phyloP scores from a whole-genome alignment of 2,329 filamentous ascomycete species.

The Claviceps cyperi region DNA sequence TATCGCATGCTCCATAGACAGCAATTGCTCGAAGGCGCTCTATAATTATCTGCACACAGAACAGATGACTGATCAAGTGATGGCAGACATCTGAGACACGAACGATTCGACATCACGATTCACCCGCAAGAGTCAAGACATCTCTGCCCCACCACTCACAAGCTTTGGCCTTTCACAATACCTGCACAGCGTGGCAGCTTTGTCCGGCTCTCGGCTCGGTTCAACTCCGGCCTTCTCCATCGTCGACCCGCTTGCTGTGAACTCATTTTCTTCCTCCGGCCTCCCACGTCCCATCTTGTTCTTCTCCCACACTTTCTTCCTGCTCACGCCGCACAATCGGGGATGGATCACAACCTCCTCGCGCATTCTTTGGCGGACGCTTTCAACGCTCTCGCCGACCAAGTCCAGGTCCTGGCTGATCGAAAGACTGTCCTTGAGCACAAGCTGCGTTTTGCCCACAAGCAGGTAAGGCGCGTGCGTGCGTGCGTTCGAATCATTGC shows the following conservation, averaged over 20 bases:
- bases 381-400: slow-evolving; percentile 49
- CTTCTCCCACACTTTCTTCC: not conserved
- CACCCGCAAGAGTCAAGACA: too few species aligned
- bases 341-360: slow-evolving; percentile 25
- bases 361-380: slow-evolving; percentile 47
- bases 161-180: not conserved
- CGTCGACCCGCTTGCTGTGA: slow-evolving; percentile 4
- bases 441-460: slow-evolving; percentile 51
- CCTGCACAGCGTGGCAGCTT: not conserved
- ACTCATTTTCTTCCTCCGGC: slow-evolving; percentile 6
- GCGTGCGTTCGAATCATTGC: not conserved
- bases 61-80: not conserved
- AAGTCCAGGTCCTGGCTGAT: slow-evolving; percentile 49
- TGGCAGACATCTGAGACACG: too few species aligned
- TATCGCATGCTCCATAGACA: too few species aligned
- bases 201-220: not conserved
- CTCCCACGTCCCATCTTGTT: not conserved
- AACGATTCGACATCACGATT: too few species aligned
- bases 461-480: slow-evolving; percentile 37
- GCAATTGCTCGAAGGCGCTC: too few species aligned
- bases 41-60: too few species aligned
- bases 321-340: slow-evolving; percentile 8
- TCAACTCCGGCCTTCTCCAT: not conserved
- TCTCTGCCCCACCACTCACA: not conserved
- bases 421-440: slow-evolving; percentile 51